These are phyloP conservation scores for Gracilariopsis chorda DNA, from an alignment of 23 red algal species.

Conservation along the genomic window DNA sequence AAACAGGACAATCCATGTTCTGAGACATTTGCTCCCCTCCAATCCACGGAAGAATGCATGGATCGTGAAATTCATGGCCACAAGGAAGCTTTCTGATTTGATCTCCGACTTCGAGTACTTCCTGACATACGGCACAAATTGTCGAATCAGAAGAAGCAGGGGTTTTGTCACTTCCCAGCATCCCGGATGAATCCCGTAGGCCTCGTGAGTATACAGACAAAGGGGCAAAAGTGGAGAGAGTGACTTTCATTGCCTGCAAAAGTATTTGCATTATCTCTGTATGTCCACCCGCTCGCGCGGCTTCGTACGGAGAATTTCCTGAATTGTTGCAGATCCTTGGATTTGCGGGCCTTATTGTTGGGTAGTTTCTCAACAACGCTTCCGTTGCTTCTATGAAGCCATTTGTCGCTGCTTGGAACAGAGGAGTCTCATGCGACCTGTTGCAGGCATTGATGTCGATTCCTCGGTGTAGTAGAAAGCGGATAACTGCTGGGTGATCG, in stretches of 20 bases:
- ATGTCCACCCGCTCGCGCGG: neutral
- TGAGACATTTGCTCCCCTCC: conserved; percentile 40
- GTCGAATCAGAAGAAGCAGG: neutral
- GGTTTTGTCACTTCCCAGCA: neutral
- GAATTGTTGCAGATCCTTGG: conserved; percentile 1
- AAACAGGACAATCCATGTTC: conserved; percentile 7
- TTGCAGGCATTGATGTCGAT: neutral
- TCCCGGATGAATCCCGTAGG: neutral
- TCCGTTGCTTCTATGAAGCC: conserved; percentile 11
- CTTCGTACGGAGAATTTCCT: conserved; percentile 11
- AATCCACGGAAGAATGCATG: conserved; percentile 23
- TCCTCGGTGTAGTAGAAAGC: conserved; percentile 1
- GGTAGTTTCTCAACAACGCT: conserved; percentile 4
- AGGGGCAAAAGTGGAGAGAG: conserved; percentile 22
- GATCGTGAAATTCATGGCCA: conserved; percentile 21
- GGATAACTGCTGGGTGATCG: neutral
- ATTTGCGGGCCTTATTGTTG: neutral
- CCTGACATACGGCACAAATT: conserved; percentile 31
- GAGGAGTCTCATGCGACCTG: conserved; percentile 1
- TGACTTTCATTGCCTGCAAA: conserved; percentile 28
- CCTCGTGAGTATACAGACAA: neutral
- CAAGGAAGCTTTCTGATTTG: conserved; percentile 23
- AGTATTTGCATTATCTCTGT: conserved; percentile 9
- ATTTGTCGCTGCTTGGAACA: conserved; percentile 21
- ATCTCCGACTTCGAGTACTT: conserved; percentile 9